phyloP scores from a whole-genome alignment of 306 rosid species.

The Trichosanthes truncata region DNA sequence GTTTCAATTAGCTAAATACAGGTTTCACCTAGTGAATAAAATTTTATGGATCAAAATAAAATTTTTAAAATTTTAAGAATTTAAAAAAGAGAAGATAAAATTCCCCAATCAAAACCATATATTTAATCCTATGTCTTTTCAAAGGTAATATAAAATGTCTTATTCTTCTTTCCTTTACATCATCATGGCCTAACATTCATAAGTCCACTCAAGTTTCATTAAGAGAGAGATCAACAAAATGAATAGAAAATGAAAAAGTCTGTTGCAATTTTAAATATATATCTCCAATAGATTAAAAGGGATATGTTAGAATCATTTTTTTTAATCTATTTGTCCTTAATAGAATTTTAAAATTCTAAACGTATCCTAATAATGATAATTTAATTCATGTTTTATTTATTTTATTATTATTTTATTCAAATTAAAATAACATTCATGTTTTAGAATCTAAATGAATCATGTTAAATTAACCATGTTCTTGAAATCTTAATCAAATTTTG shows the following conservation, averaged over 20 bases:
- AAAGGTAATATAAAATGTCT: not conserved
- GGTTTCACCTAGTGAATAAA: not conserved
- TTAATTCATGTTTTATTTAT: not conserved
- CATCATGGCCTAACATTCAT: not conserved
- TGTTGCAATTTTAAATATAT: not conserved
- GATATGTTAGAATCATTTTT: no score
- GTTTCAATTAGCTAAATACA: not conserved
- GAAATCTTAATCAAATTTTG: no score
- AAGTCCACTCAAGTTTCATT: not conserved
- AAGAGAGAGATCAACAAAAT: no score
- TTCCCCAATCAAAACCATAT: not conserved
- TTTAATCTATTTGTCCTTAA: no score
- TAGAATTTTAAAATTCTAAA: no score
- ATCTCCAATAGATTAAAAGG: no score
- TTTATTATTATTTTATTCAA: no score
- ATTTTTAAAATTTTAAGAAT: not conserved
- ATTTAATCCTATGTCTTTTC: not conserved
- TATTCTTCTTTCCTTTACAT: not conserved
- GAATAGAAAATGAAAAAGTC: no score
- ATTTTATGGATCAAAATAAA: not conserved
- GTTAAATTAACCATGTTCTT: no score
- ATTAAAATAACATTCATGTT: no score
- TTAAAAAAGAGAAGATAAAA: not conserved
- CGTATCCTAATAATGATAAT: not conserved
- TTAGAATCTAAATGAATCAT: no score